Conservation (phyloP, 169 alveolate genomes). For the Eimeria maxima region DNA sequence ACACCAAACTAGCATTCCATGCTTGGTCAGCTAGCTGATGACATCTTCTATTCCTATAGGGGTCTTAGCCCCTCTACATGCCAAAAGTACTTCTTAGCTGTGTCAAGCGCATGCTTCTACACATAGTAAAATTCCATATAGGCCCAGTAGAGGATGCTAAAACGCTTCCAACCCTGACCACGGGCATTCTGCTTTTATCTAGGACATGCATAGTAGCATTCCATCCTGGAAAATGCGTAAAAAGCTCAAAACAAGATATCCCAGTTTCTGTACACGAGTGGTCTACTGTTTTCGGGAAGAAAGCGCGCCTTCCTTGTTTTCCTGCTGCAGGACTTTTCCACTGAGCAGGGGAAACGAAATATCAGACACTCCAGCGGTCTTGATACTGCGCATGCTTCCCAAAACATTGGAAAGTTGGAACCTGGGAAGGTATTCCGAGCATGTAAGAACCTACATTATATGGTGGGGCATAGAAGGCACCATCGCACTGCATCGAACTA, state of each 20-base stretch:
- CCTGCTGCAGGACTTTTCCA: slow-evolving; percentile 12
- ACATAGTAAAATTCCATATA: neutral
- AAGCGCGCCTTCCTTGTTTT: neutral
- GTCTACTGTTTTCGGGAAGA: slow-evolving; percentile 35
- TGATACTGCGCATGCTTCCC: slow-evolving; percentile 7
- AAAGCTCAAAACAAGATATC: slow-evolving; percentile 1
- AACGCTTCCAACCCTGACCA: neutral
- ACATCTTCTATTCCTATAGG: no score
- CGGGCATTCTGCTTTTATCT: neutral
- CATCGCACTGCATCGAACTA: slow-evolving; percentile 21
- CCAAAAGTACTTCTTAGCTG: neutral
- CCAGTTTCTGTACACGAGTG: slow-evolving; percentile 26
- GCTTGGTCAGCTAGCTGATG: neutral
- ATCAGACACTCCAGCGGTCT: neutral
- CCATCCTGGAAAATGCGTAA: no score
- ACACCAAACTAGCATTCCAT: neutral
- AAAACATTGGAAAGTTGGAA: neutral
- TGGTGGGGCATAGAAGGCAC: neutral
- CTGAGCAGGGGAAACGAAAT: neutral
- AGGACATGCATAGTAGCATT: neutral
- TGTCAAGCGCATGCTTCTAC: neutral
- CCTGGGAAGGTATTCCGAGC: neutral
- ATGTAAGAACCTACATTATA: slow-evolving; percentile 8
- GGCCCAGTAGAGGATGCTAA: neutral
- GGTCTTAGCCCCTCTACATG: neutral